Evolutionary conservation across 1,284 basidiomycete species (phyloP).

Genomic region (Singerocomus inundabilis): DNA sequence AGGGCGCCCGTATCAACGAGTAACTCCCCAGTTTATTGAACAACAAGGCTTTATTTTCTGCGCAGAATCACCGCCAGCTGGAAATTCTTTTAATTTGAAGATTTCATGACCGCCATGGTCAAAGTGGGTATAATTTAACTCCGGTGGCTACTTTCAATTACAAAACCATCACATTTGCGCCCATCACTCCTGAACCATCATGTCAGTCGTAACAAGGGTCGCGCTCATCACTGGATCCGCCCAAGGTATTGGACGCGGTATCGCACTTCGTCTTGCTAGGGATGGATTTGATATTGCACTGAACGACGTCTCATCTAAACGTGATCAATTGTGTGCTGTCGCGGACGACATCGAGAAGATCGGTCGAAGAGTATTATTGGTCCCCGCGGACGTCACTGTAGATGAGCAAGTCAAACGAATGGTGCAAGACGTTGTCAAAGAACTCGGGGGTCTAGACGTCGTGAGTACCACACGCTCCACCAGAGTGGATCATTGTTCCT

Average conservation of each 20-base stretch:
- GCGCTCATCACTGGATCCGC: conserved; percentile 10
- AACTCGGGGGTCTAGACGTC: conserved; percentile 14
- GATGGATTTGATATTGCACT: conserved; percentile 12
- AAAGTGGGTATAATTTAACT: no score
- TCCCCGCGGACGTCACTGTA: conserved; percentile 4
- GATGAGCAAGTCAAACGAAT: conserved; percentile 11
- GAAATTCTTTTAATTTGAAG: no score
- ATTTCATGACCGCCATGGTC: no score
- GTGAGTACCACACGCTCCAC: background rate
- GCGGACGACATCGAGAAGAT: conserved; percentile 3
- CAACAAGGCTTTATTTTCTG: no score
- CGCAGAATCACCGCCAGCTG: no score
- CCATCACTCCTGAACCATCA: no score
- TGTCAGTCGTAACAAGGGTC: background rate
- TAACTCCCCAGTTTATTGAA: no score
- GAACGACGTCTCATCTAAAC: conserved; percentile 8
- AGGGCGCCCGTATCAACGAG: no score
- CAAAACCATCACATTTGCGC: no score
- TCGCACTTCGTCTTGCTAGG: conserved; percentile 8
- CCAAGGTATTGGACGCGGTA: conserved; percentile 7
- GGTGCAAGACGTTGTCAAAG: background rate
- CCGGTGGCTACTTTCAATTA: no score
- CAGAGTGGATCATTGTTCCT: no score
- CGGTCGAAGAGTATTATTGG: conserved; percentile 5
- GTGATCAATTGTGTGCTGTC: conserved; percentile 1